A percentile compares a stretch with the other conserved stretches of the same genome.
Evolutionary conservation across 2,329 filamentous ascomycete species (phyloP).

Genomic region (Aspergillus jensenii): DNA sequence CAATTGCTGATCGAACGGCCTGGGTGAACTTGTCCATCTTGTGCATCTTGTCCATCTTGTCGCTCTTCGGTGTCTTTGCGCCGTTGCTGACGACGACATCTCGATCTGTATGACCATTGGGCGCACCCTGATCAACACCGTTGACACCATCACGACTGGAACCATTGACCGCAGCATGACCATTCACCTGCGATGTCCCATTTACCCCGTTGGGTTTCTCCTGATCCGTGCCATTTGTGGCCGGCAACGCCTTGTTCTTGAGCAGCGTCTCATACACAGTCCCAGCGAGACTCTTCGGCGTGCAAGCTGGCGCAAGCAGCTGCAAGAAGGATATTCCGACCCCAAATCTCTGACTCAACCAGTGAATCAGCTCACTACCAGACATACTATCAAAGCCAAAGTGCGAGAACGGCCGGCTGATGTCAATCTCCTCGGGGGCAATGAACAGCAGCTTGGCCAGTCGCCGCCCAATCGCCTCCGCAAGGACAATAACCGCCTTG

Average conservation of each 20-base stretch:
- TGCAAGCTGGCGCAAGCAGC: neutral
- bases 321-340: neutral
- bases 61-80: neutral
- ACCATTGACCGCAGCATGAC: neutral
- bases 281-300: neutral
- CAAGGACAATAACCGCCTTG: neutral
- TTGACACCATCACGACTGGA: neutral
- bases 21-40: no score
- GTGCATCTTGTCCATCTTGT: neutral
- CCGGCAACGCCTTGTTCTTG: neutral
- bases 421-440: neutral
- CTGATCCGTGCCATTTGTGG: neutral
- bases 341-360: neutral
- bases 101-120: neutral
- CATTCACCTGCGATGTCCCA: neutral
- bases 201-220: neutral
- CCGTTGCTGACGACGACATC: neutral
- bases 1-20: neutral
- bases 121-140: neutral
- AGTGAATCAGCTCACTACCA: neutral
- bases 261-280: neutral
- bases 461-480: neutral
- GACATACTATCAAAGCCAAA: neutral
- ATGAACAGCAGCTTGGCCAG: neutral
- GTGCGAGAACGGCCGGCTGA: conserved; percentile 1